Percentiles rank a stretch among this genome's conserved stretches.
Conservation (phyloP, 1,139 yeast species). For the Candida smagusa region DNA sequence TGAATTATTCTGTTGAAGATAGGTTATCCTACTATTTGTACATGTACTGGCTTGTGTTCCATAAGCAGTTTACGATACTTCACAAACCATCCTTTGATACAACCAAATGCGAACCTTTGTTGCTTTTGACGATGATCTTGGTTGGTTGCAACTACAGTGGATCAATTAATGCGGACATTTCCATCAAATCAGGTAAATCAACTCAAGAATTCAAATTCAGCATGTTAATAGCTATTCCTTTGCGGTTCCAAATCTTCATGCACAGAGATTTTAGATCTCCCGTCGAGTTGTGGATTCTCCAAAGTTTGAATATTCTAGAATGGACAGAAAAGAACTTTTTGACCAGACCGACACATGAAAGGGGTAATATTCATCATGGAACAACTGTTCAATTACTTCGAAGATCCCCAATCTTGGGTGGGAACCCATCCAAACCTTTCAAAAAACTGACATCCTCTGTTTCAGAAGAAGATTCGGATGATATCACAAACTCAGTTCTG, state of each 20-base stretch:
- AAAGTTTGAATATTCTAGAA: conserved; percentile 60
- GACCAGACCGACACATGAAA: conserved; percentile 59
- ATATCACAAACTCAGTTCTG: conserved; percentile 7
- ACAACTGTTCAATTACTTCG: conserved; percentile 69
- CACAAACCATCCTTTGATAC: conserved; percentile 66
- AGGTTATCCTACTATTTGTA: conserved; percentile 26
- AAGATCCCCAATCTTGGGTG: conserved; percentile 72
- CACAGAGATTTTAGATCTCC: conserved; percentile 58
- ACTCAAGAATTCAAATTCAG: conserved; percentile 25
- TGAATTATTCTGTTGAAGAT: conserved; percentile 22
- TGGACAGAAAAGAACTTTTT: conserved; percentile 64
- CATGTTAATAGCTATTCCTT: conserved; percentile 50
- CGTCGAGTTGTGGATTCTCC: conserved; percentile 64
- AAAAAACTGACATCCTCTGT: conserved; percentile 15
- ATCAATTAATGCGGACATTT: conserved; percentile 11
- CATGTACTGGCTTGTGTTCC: conserved; percentile 56
- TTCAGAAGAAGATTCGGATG: conserved; percentile 29
- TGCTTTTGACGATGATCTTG: conserved; percentile 54
- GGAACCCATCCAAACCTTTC: conserved; percentile 46
- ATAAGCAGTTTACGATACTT: conserved; percentile 58
- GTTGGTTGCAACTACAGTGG: conserved; percentile 45
- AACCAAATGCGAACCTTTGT: conserved; percentile 47
- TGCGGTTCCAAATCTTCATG: conserved; percentile 61
- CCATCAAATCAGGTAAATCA: conserved; percentile 13
- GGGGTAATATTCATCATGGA: conserved; percentile 77